phyloP scores from a whole-genome alignment of 768 basidiomycete genomes.

The Peribolospora baueri region DNA sequence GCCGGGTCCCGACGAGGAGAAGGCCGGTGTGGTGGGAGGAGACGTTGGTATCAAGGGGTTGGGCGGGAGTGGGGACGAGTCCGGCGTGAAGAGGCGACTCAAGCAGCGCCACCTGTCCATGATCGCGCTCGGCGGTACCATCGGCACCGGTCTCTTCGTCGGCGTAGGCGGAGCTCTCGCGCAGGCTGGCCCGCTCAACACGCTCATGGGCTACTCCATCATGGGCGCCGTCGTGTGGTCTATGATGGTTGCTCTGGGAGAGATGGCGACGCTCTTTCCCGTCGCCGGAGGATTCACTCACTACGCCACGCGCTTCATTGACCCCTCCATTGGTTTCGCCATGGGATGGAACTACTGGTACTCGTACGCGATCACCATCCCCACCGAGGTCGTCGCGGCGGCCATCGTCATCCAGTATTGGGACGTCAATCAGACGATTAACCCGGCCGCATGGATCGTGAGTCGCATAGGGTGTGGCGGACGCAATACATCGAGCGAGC shows the following conservation, averaged over 20 bases:
- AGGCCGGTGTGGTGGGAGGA: too few species aligned
- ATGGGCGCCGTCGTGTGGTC: slow-evolving; percentile 2
- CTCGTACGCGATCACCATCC: slow-evolving; percentile 22
- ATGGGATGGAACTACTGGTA: slow-evolving; percentile 27
- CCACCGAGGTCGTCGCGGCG: slow-evolving; percentile 20
- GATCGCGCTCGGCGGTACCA: slow-evolving; percentile 7
- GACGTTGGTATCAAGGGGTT: background rate
- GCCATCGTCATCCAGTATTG: slow-evolving; percentile 15
- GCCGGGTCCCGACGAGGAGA: too few species aligned
- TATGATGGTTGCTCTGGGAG: slow-evolving; percentile 8
- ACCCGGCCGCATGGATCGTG: too few species aligned
- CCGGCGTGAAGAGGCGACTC: slow-evolving; percentile 2
- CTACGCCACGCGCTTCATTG: slow-evolving; percentile 9
- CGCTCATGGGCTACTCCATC: slow-evolving; percentile 25
- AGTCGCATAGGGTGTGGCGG: too few species aligned
- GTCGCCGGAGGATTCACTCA: slow-evolving; percentile 15
- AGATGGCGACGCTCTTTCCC: slow-evolving; percentile 13
- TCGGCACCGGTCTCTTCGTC: slow-evolving; percentile 8
- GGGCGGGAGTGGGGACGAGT: background rate
- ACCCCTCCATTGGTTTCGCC: slow-evolving; percentile 19
- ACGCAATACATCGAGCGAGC: slow-evolving; percentile 22
- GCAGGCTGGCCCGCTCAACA: slow-evolving; percentile 32
- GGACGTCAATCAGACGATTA: slow-evolving; percentile 9
- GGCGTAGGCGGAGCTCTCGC: slow-evolving; percentile 27
- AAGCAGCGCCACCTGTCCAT: slow-evolving; percentile 4